Conservation (phyloP, 2,329 filamentous ascomycete species). For the Drechslerella stenobrocha region DNA sequence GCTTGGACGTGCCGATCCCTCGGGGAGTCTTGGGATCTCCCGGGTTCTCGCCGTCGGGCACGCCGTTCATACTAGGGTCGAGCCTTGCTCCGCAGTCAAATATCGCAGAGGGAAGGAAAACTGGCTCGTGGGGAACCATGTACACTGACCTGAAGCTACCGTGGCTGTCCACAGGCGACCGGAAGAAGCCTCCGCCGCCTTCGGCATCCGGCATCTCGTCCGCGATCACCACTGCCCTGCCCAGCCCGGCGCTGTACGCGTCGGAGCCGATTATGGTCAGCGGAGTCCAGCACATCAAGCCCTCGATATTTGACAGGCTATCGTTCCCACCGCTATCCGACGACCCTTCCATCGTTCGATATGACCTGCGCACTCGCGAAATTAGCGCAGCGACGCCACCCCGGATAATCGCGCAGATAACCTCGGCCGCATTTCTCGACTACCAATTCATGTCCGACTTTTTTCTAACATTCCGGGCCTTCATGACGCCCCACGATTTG, state of each 20-base stretch:
- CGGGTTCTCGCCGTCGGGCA: slow-evolving; percentile 53
- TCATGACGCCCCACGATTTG: slow-evolving; percentile 75
- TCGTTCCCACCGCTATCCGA: slow-evolving; percentile 78
- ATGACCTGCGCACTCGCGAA: slow-evolving; percentile 69
- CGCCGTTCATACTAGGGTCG: slow-evolving; percentile 53
- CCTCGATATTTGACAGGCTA: slow-evolving; percentile 79
- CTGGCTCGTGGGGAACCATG: slow-evolving; percentile 51
- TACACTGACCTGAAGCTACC: slow-evolving; percentile 51
- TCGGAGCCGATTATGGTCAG: slow-evolving; percentile 60
- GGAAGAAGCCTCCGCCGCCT: slow-evolving; percentile 47
- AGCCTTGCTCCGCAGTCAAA: slow-evolving; percentile 52
- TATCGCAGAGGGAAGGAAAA: slow-evolving; percentile 50
- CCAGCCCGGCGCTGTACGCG: slow-evolving; percentile 56
- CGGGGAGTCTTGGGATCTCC: slow-evolving; percentile 53
- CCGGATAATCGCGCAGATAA: slow-evolving; percentile 91
- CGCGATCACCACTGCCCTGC: slow-evolving; percentile 56
- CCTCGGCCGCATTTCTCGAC: slow-evolving; percentile 90
- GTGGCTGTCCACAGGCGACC: slow-evolving; percentile 49
- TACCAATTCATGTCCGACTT: slow-evolving; percentile 98
- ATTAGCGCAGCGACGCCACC: slow-evolving; percentile 89
- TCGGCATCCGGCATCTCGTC: slow-evolving; percentile 48
- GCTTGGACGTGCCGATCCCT: slow-evolving; percentile 53
- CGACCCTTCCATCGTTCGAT: slow-evolving; percentile 78
- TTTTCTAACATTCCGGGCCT: slow-evolving; percentile 90
- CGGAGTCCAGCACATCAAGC: slow-evolving; percentile 63